Conservation (phyloP, 352 stramenopile species). For the Pythium oligandrum region DNA sequence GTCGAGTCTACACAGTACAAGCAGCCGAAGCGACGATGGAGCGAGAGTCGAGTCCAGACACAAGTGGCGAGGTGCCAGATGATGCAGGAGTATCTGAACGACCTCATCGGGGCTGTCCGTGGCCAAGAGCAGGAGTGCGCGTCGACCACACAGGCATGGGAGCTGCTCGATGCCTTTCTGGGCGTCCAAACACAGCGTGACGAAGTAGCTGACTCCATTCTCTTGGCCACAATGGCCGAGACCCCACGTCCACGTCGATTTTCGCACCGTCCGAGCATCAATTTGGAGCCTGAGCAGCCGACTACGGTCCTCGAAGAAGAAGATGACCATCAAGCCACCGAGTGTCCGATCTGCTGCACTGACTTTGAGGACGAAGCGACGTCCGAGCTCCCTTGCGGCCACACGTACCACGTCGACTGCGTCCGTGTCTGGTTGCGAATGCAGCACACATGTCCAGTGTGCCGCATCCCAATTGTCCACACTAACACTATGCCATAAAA, state of each 20-base stretch:
- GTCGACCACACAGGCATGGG: constrained; percentile 23
- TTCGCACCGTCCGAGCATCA: constrained; percentile 5
- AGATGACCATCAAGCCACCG: constrained; percentile 26
- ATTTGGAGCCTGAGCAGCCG: too few species aligned
- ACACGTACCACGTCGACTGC: constrained; percentile 64
- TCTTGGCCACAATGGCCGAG: constrained; percentile 12
- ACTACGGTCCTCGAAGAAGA: neutral
- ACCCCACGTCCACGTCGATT: neutral
- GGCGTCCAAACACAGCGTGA: constrained; percentile 20
- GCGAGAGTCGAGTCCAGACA: constrained; percentile 22
- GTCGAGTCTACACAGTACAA: constrained; percentile 39
- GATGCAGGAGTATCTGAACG: constrained; percentile 68
- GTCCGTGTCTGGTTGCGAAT: constrained; percentile 64
- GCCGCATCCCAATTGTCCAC: constrained; percentile 27
- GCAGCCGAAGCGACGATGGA: constrained; percentile 27
- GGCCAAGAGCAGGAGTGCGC: constrained; percentile 36
- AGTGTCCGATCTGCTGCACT: constrained; percentile 69
- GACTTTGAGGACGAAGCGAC: constrained; percentile 40
- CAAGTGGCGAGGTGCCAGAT: constrained; percentile 40
- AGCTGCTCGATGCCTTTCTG: constrained; percentile 51
- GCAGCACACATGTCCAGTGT: constrained; percentile 71
- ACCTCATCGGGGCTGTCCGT: constrained; percentile 36
- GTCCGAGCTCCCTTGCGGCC: constrained; percentile 46
- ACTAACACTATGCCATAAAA: constrained; percentile 1
- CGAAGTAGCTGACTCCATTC: constrained; percentile 19